Conservation (phyloP, 257 asterid species). For the Primulina eburnea region DNA sequence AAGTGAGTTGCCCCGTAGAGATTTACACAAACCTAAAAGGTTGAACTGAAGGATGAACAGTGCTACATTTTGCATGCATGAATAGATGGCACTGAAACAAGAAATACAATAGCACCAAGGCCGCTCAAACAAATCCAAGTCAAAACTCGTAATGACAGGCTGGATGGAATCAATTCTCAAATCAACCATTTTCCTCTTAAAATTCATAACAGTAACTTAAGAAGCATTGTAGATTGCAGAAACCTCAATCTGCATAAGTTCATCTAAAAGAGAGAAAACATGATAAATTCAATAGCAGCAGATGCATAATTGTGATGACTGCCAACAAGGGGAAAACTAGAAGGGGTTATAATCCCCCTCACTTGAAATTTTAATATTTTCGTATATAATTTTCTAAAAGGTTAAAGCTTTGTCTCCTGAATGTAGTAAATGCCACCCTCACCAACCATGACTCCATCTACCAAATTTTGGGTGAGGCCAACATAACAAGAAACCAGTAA, state of each 20-base stretch:
- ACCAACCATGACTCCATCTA: neutral
- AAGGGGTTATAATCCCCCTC: neutral
- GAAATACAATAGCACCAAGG: neutral
- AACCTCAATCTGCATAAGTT: neutral
- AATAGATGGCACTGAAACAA: neutral
- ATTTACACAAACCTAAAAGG: neutral
- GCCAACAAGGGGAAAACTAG: neutral
- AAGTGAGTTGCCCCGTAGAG: neutral
- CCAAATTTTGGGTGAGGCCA: neutral
- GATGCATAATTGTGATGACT: neutral
- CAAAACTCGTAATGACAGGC: neutral
- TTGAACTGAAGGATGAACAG: neutral
- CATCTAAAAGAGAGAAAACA: neutral
- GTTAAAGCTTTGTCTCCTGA: neutral
- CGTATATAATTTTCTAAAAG: neutral
- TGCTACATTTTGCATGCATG: neutral
- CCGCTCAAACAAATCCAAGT: neutral
- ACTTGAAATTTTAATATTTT: neutral
- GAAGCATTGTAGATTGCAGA: neutral
- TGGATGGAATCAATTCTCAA: neutral
- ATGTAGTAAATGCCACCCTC: neutral
- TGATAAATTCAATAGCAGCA: neutral
- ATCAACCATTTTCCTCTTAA: neutral
- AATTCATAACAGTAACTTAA: neutral
- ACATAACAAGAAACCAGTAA: neutral